Evolutionary conservation across 208 protist species (phyloP).

Genomic region (Acanthamoeba lenticulata): DNA sequence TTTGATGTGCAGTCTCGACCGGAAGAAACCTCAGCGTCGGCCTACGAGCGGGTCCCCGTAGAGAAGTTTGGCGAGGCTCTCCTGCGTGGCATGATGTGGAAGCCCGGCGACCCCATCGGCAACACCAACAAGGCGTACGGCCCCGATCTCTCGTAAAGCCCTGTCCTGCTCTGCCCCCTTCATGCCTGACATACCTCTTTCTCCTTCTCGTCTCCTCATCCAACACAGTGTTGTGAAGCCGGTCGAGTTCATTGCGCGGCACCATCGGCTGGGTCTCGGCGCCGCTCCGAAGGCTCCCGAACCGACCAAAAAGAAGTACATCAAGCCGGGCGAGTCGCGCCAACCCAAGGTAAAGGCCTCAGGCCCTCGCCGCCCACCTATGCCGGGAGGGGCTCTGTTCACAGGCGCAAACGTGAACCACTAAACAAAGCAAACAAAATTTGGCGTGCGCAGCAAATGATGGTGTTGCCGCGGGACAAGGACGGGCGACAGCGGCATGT

Average conservation of each 20-base stretch:
- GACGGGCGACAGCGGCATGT: constrained; percentile 8
- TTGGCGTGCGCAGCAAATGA: constrained; percentile 9
- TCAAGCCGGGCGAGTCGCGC: constrained; percentile 13
- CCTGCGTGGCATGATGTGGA: constrained; percentile 53
- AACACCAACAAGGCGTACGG: constrained; percentile 52
- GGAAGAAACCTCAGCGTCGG: neutral
- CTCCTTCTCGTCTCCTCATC: neutral
- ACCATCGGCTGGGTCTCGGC: constrained; percentile 28
- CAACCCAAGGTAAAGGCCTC: neutral
- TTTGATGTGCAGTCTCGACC: constrained; percentile 59
- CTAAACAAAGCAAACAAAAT: neutral
- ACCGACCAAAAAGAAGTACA: constrained; percentile 26
- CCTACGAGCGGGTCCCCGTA: constrained; percentile 51
- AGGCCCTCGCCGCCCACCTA: neutral
- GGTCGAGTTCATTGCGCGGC: constrained; percentile 45
- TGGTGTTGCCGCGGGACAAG: constrained; percentile 40
- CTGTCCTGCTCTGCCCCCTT: neutral
- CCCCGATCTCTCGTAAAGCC: neutral
- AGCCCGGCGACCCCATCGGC: constrained; percentile 40
- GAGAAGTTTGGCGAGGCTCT: constrained; percentile 53
- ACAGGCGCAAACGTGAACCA: neutral
- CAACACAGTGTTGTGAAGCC: constrained; percentile 33
- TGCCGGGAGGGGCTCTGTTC: neutral
- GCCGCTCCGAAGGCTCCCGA: constrained; percentile 13
- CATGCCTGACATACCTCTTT: neutral